Evolutionary conservation across 2,329 filamentous ascomycete species (phyloP).

Genomic region (Daldinia eschscholtzii): DNA sequence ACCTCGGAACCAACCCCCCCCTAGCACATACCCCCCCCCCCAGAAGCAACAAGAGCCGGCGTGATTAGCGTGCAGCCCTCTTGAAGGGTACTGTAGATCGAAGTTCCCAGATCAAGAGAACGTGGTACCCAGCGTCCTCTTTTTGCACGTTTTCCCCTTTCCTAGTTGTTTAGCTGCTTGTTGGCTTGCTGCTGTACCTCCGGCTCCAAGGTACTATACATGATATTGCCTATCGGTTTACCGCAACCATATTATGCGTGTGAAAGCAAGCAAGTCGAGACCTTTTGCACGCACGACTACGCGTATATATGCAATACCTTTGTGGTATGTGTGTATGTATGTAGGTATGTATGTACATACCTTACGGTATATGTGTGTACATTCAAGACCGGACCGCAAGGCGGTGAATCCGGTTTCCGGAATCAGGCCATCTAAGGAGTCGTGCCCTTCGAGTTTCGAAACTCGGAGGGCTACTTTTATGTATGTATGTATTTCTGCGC

Average conservation of each 20-base stretch:
- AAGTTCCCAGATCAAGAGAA: conserved; percentile 41
- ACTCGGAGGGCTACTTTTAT: conserved; percentile 27
- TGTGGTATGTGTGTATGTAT: neutral
- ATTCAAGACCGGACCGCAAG: conserved; percentile 15
- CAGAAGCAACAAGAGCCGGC: conserved; percentile 43
- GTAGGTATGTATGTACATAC: neutral
- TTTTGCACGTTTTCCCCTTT: conserved; percentile 32
- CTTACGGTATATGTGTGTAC: neutral
- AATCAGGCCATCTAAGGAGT: conserved; percentile 30
- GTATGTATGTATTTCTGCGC: conserved; percentile 8
- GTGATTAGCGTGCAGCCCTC: conserved; percentile 43
- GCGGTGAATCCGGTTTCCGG: conserved; percentile 36
- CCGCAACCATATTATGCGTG: conserved; percentile 1
- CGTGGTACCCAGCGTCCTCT: conserved; percentile 33
- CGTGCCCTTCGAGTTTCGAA: conserved; percentile 28
- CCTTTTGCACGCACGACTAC: conserved; percentile 4
- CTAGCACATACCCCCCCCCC: conserved; percentile 14
- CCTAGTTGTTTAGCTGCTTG: neutral
- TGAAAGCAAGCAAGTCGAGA: conserved; percentile 1
- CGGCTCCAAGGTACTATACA: conserved; percentile 1
- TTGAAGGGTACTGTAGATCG: conserved; percentile 42
- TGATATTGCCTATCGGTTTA: conserved; percentile 3
- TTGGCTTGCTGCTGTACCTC: neutral
- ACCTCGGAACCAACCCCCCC: conserved; percentile 38
- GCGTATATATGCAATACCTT: conserved; percentile 15